Conservation (phyloP, 805 yeast species). For the Hanseniaspora jakobsenii region DNA sequence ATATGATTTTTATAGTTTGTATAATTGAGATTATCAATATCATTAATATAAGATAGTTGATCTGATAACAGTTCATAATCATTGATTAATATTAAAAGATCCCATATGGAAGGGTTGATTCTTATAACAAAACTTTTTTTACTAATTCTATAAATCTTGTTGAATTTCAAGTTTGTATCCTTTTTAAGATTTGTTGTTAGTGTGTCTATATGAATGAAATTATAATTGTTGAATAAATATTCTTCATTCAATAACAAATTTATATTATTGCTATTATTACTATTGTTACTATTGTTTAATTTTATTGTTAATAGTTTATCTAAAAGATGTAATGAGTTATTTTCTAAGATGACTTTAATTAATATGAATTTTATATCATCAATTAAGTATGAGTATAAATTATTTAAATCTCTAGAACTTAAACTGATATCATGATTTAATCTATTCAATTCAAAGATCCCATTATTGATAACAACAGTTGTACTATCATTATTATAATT, state of each 20-base stretch:
- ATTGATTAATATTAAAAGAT: neutral
- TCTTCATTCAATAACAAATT: neutral
- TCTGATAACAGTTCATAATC: neutral
- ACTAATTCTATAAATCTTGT: neutral
- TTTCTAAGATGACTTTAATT: neutral
- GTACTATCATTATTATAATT: neutral
- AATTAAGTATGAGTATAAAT: neutral
- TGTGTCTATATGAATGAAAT: conserved; percentile 1
- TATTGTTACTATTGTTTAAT: neutral
- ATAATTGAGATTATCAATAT: too few relatives aligned
- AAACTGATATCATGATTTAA: conserved; percentile 6
- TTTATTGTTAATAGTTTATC: too few relatives aligned
- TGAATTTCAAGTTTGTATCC: neutral
- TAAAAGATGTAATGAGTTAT: neutral
- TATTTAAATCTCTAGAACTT: conserved; percentile 6
- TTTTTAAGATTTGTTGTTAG: neutral
- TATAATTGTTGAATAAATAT: neutral
- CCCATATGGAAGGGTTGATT: conserved; percentile 3
- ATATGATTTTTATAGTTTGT: neutral
- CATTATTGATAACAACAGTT: conserved; percentile 11
- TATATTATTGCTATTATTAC: neutral
- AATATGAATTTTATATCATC: conserved; percentile 3
- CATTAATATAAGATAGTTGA: too few relatives aligned
- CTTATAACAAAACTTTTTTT: conserved; percentile 1
- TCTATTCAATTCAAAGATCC: conserved; percentile 6